These are phyloP conservation scores for Claviceps paspali DNA, from an alignment of 2,329 filamentous ascomycete genomes.

Conservation along the genomic window DNA sequence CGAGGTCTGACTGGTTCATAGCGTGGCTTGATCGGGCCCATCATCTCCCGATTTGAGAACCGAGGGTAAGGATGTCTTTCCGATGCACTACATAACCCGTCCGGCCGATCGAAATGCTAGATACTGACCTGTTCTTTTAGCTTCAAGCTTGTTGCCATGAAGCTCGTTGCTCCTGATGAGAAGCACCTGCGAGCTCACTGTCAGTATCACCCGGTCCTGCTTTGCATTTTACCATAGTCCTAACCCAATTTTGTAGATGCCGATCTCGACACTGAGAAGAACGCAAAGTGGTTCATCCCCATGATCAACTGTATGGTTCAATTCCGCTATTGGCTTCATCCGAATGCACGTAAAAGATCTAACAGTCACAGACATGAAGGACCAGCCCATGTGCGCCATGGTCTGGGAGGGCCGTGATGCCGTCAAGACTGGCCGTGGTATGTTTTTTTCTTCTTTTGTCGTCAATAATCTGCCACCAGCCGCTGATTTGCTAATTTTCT, in stretches of 20 bases:
- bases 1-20: conserved; percentile 21
- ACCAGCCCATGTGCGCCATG: conserved; percentile 81
- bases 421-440: conserved; percentile 94
- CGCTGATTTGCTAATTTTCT: conserved; percentile 6
- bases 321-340: not conserved
- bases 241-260: conserved; percentile 40
- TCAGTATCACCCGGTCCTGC: conserved; percentile 21
- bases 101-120: not conserved
- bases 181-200: conserved; percentile 97
- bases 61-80: conserved; percentile 48
- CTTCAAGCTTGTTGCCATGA: conserved; percentile 97
- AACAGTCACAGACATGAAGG: conserved; percentile 3
- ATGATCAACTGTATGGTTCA: conserved; percentile 70
- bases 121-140: conserved; percentile 2
- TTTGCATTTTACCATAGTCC: conserved; percentile 6
- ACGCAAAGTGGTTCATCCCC: conserved; percentile 94
- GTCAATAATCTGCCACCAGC: not conserved
- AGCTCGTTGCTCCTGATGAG: conserved; percentile 78
- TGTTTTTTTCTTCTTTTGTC: conserved; percentile 16
- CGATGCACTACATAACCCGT: not conserved
- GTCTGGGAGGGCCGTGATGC: conserved; percentile 98
- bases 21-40: conserved; percentile 95
- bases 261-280: conserved; percentile 49
- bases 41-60: conserved; percentile 96
- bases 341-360: not conserved